Evolutionary conservation across 495 filamentous ascomycete species (phyloP), one percentile per base, ranked within the genome.

Genomic region (Penicillium egyptiacum): DNA sequence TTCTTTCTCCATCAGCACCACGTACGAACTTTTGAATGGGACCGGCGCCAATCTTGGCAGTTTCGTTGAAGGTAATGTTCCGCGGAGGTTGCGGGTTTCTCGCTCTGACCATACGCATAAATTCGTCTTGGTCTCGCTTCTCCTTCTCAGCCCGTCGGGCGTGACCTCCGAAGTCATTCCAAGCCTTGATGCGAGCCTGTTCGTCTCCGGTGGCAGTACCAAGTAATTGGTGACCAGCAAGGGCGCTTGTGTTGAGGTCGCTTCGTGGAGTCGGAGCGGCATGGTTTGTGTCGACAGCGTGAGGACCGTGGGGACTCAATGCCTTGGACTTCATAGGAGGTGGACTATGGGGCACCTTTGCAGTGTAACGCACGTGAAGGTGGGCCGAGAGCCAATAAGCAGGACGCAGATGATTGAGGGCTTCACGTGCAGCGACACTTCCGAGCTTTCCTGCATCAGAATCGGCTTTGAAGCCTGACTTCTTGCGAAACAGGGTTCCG

Each of bases 341-440:
- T 5, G 59, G 66, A 17, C 79, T 75, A 69, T 94, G 89, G 0
- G 80, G 71, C 56, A 94, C 83, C 3, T 86, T 65, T 9, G 92
- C 93, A 3, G 86, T 68, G 63, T 87, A 98, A 64, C 91, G 92
- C 68, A 87, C 85, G 71, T 98, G 94, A 67, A 97, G 58, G 70
- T 98, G 94, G 2, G 92, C 94, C 9, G 92, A 89, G 70, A 98
- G 96, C 94, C 94, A 98, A 66, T 91, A 89, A 0, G 80, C 74
- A 4, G 94, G 94, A 31, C 89, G 79, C 37, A 98, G 73, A 28
- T 90, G 80, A 65, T 94, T 85, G 65, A 98, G 80, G 6, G 96
- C 85, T 43, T 88, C 83, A 59, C 78, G 80, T 0, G 91, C 92
- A 0, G 94, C 92, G 5, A 77, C 69, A 56, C 82, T 97, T 1